Base-by-base conservation (phyloP, 2,329 filamentous ascomycete species). In the Periconia sp. region DNA sequence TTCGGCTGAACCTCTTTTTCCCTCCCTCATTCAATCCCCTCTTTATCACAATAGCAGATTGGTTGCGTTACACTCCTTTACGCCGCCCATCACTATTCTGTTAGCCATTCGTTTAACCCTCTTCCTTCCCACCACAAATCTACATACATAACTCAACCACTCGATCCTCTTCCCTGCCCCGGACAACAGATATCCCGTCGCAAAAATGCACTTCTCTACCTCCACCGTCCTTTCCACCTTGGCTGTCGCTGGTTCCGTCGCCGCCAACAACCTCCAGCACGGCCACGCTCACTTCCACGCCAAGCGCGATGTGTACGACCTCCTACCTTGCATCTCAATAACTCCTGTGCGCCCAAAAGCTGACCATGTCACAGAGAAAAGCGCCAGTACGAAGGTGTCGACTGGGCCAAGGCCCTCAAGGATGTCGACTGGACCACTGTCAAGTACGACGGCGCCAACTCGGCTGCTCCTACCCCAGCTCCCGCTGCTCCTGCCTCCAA, bases 281-380 rank as follows among this genome's bases (percentile, higher is more conserved):
- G 67, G 69, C 58, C 71, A 74, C 53, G 66, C 69, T 57, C 65
- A 61, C 61, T 73, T 74, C 67, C 71, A 74, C 55, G 65, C 64
- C 41, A 67, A 70, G 42, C 69, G 70, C 52, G 57, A 66, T 56
- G 61, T 63, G 68, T 73, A 50, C 62, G 69, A n/a, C n/a, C n/a
- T 67, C 31, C 37, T 44, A 30, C 45, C 27, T 30, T 33, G 8
- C 31, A n/a, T 42, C 41, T n/a, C 7, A 11, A 18, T 31, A 17
- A 40, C 45, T 19, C 33, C 20, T 30, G 35, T 37, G 33, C 33
- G 11, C 15, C 15, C 1, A 19, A 35, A 30, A 56, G 50, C 60
- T 66, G 47, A 67, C 49, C 40, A 41, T 17, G 1, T 19, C 13
- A 10, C 23, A 72, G 69, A 53, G 68, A 71, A 7, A 73, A 73